Conservation (phyloP, 2,329 filamentous ascomycete genomes). For the Scleromitrula shiraiana region DNA sequence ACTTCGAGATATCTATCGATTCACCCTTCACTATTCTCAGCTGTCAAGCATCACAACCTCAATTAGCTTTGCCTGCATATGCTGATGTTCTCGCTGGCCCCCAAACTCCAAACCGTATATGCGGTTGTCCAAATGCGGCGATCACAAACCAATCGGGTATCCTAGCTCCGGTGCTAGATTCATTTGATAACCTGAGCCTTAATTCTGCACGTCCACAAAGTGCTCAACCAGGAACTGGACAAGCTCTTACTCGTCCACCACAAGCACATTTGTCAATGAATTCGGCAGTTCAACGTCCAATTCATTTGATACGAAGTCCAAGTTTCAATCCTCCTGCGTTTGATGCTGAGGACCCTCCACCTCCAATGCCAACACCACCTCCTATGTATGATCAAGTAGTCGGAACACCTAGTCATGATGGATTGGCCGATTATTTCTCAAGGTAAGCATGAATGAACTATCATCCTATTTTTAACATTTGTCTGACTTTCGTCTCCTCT, state of each 20-base stretch:
- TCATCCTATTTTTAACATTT: background rate
- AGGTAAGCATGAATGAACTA: conserved; percentile 36
- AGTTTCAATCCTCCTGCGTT: conserved; percentile 66
- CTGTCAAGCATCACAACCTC: conserved; percentile 63
- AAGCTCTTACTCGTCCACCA: conserved; percentile 35
- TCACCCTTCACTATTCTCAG: conserved; percentile 69
- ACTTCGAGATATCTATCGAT: conserved; percentile 73
- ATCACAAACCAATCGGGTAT: conserved; percentile 20
- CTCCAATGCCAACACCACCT: conserved; percentile 60
- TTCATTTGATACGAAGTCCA: conserved; percentile 60
- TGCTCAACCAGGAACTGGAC: conserved; percentile 11
- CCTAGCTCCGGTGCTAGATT: conserved; percentile 40
- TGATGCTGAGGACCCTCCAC: conserved; percentile 60
- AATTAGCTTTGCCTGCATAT: conserved; percentile 63
- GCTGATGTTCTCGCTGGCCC: conserved; percentile 41
- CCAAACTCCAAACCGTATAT: conserved; percentile 37
- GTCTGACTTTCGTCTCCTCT: background rate
- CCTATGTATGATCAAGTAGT: conserved; percentile 61
- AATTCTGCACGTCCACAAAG: background rate
- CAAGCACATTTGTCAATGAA: conserved; percentile 38
- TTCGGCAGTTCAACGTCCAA: conserved; percentile 36
- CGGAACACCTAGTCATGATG: conserved; percentile 42
- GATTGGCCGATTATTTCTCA: conserved; percentile 61
- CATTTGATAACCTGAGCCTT: conserved; percentile 33
- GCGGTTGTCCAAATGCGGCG: conserved; percentile 57